Conservation (phyloP, 164 flowering plant genomes). For the Kalanchoe fedtschenkoi region DNA sequence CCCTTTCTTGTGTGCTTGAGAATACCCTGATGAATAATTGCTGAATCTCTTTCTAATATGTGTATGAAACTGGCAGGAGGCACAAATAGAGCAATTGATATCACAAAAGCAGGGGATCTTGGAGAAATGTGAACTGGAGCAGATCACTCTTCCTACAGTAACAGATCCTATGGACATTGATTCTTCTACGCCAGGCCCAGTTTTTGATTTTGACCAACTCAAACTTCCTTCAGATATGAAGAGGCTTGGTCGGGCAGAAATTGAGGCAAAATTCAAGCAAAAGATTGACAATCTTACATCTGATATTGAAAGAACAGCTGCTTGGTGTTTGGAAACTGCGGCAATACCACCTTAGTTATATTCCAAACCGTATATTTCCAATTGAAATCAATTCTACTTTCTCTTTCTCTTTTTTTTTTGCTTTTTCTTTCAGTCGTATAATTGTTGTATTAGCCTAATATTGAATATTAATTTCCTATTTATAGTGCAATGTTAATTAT, state of each 20-base stretch:
- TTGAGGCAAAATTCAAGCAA: slow-evolving; percentile 77
- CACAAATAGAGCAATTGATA: slow-evolving; percentile 61
- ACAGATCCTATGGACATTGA: slow-evolving; percentile 76
- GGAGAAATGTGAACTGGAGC: slow-evolving; percentile 88
- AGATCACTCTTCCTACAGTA: slow-evolving; percentile 57
- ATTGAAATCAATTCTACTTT: too few relatives aligned
- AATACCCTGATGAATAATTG: slow-evolving; percentile 3
- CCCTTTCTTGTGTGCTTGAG: neutral
- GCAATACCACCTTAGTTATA: too few relatives aligned
- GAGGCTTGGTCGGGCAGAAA: slow-evolving; percentile 60
- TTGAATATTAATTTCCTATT: too few relatives aligned
- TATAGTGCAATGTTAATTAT: too few relatives aligned
- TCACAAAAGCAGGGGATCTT: slow-evolving; percentile 64
- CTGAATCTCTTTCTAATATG: slow-evolving; percentile 2
- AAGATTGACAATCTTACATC: slow-evolving; percentile 64
- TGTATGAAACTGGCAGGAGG: slow-evolving; percentile 40
- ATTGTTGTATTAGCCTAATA: too few relatives aligned
- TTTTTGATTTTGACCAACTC: slow-evolving; percentile 60
- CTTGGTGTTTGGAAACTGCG: too few relatives aligned
- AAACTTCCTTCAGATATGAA: slow-evolving; percentile 42
- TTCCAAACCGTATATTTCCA: too few relatives aligned
- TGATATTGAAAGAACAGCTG: slow-evolving; percentile 91
- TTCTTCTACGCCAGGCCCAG: slow-evolving; percentile 31
- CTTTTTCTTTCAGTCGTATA: too few relatives aligned
- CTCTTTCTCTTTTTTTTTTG: too few relatives aligned